Evolutionary conservation across 257 asterid species (phyloP).

Genomic region (Ilex aquifolium): DNA sequence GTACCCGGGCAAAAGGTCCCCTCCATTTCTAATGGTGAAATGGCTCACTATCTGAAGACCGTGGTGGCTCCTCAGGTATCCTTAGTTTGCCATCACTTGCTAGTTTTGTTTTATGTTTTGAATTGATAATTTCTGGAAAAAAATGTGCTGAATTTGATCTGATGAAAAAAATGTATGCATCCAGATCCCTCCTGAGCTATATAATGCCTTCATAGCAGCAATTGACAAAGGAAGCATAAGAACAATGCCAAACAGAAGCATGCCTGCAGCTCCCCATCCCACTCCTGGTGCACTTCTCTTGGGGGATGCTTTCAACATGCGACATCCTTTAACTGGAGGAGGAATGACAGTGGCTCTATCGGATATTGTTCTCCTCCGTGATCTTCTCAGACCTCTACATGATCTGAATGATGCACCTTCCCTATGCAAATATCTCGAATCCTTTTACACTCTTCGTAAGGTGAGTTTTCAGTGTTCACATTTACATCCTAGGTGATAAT

Average conservation of each 20-base stretch:
- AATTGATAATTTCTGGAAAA: background rate
- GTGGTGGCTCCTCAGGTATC: conserved; percentile 60
- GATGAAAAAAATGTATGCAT: background rate
- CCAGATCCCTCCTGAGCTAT: conserved; percentile 48
- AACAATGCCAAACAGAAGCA: conserved; percentile 62
- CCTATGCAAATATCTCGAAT: conserved; percentile 47
- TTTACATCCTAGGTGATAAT: no score
- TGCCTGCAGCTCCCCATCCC: conserved; percentile 57
- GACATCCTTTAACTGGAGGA: conserved; percentile 71
- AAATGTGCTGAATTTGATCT: background rate
- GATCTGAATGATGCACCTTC: conserved; percentile 36
- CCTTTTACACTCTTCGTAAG: conserved; percentile 62
- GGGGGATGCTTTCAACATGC: conserved; percentile 77
- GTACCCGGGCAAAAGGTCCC: conserved; percentile 63
- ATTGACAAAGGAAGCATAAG: conserved; percentile 49
- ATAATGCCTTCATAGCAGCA: conserved; percentile 39
- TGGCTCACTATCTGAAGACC: conserved; percentile 48
- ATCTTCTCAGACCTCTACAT: conserved; percentile 46
- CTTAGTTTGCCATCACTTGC: background rate
- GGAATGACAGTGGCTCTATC: conserved; percentile 72
- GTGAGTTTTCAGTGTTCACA: conserved; percentile 13
- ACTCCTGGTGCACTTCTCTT: conserved; percentile 60
- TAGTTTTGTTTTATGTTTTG: background rate
- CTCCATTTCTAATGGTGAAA: conserved; percentile 55
- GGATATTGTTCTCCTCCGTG: conserved; percentile 50